Base-by-base conservation (phyloP, 192 early-diverging fungal species). In the Gamsiella multidivaricata region DNA sequence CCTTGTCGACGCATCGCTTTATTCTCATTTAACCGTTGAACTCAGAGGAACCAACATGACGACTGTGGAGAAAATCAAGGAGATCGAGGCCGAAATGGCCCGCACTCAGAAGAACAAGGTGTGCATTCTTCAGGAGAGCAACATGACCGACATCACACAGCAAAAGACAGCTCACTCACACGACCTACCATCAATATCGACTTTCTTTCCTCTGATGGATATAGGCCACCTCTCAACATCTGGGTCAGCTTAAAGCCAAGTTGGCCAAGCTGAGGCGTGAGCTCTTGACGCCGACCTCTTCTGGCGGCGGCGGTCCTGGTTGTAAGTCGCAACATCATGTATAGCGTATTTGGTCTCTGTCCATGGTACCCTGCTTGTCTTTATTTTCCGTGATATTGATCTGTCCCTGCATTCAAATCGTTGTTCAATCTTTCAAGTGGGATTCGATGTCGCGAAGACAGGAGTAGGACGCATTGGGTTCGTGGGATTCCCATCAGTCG, bases 381-480 rank as follows among this genome's bases (percentile, higher is more conserved):
- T 29, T 17, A 65, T 15, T 23, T 11, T 37, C 18, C 29, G 39
- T 46, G 17, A 10, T 53, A n/a, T 32, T 51, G 3, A 28, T 8
- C 25, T 31, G n/a, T 18, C 23, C 18, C 20, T 45, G 3, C 29
- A 22, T 29, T n/a, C n/a, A 29, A 39, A 26, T 43, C 18, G 6
- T 17, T 46, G 33, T 34, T 65, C 26, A 65, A 28, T 53, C 23
- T 28, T 22, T 26, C 15, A 68, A 88, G 85, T 96, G 39, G 97
- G 97, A 54, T 98, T 99, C 82, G 97, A 99, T 86, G 97, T 97
- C 10, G 96, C 96, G 15, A 97, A 97, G 64, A 99, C 97, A 33
- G 96, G 97, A 82, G 96, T 98, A n/a, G 96, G 96, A 45, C 94
- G 97, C 69, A 94, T 98, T 65, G 97, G 96, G 26, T 98, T 97